Conservation (phyloP, 208 protist genomes). For the Tetramitus jugosus region DNA sequence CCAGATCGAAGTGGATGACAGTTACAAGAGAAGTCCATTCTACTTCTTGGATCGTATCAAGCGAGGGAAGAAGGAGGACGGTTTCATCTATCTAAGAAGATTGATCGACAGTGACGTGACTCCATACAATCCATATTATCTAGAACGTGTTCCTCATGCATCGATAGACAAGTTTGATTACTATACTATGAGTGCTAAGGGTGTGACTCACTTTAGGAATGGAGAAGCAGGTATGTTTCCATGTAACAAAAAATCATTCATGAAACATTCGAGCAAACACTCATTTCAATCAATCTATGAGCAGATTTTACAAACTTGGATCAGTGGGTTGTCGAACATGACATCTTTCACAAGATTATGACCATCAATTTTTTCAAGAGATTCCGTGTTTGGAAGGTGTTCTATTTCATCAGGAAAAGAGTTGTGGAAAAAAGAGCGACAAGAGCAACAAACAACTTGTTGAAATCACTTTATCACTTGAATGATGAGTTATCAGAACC, state of each 20-base stretch:
- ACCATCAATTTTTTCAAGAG: conserved; percentile 76
- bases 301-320: conserved; percentile 76
- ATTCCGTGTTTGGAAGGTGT: conserved; percentile 83
- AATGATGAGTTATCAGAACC: conserved; percentile 48
- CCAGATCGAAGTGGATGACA: too few relatives aligned
- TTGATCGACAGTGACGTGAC: background rate
- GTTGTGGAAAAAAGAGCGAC: conserved; percentile 67
- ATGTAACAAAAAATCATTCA: background rate
- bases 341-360: conserved; percentile 71
- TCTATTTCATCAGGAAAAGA: conserved; percentile 74
- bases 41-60: too few relatives aligned
- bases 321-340: conserved; percentile 81
- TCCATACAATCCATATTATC: conserved; percentile 81
- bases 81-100: conserved; percentile 1
- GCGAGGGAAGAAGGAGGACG: too few relatives aligned
- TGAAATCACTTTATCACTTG: conserved; percentile 69
- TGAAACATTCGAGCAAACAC: background rate
- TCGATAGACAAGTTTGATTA: conserved; percentile 63
- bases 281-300: too few relatives aligned
- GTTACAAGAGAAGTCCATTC: too few relatives aligned
- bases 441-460: conserved; percentile 62
- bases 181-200: conserved; percentile 79
- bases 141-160: conserved; percentile 76
- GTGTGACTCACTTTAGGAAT: conserved; percentile 82
- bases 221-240: conserved; percentile 42